These are phyloP conservation scores for Fomitopsis palustris DNA, from an alignment of 1,284 basidiomycete species.

Conservation along the genomic window DNA sequence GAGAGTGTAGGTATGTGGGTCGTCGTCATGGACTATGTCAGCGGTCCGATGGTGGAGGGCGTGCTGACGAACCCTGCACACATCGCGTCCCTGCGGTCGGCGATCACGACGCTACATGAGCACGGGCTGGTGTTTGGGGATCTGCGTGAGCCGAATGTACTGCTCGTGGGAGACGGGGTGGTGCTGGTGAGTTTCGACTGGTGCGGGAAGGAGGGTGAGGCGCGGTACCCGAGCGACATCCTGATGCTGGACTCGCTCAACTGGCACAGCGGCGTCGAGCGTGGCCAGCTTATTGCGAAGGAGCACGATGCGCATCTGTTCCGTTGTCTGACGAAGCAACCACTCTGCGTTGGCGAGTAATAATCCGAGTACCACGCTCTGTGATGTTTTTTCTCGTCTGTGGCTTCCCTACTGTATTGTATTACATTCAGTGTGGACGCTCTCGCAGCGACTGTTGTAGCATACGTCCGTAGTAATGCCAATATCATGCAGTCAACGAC, in stretches of 20 bases:
- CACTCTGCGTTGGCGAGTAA: neutral
- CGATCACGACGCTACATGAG: slow-evolving; percentile 15
- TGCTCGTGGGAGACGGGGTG: slow-evolving; percentile 9
- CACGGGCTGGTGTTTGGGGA: slow-evolving; percentile 20
- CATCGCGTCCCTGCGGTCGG: slow-evolving; percentile 4
- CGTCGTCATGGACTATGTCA: slow-evolving; percentile 22
- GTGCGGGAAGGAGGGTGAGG: slow-evolving; percentile 17
- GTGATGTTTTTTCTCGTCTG: too few species aligned
- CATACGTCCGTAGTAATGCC: too few species aligned
- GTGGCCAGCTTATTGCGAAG: slow-evolving; percentile 6
- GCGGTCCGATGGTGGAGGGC: slow-evolving; percentile 4
- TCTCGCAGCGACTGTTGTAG: too few species aligned
- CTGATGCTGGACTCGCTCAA: neutral
- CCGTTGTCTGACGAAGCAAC: neutral
- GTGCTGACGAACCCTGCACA: neutral
- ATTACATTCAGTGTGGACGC: too few species aligned
- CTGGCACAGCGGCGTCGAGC: slow-evolving; percentile 4
- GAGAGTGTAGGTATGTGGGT: slow-evolving; percentile 10
- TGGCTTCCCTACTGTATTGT: too few species aligned
- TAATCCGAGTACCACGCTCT: too few species aligned
- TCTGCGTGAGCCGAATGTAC: slow-evolving; percentile 18
- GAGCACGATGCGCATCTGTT: slow-evolving; percentile 7
- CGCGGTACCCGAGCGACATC: slow-evolving; percentile 8
- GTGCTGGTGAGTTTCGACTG: slow-evolving; percentile 25
- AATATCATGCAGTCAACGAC: too few species aligned